Base-by-base conservation (phyloP, 2,329 filamentous ascomycete species). In the Neocucurbitaria cava region DNA sequence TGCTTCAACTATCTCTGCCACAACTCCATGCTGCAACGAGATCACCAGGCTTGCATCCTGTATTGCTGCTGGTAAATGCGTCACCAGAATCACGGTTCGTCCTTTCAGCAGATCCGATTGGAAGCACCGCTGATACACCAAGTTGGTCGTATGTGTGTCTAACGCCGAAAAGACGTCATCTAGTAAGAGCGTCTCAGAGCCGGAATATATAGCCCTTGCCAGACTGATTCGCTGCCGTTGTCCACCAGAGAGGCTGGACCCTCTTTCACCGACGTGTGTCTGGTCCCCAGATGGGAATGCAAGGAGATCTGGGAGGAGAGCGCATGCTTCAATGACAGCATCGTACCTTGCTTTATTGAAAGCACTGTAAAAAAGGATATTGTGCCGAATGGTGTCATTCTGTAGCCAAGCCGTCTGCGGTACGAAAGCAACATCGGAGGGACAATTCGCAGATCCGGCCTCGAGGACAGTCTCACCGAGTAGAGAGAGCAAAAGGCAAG, bases 191-290 rank as follows among this genome's bases (percentile, higher is more conserved):
- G 61, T 83, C 81, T 4, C 83, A 66, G 8, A 70, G 24, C 76
- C 71, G 5, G 79, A 71, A 64, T 83, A 83, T 8, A 82, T 66
- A 20, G 81, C 81, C 45, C 82, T 73, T 23, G 81, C 81, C 6
- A 83, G 73, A n/a, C 79, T 23, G 46, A 82, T 74, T 17, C 81
- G 74, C 55, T 81, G 79, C 47, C 77, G 78, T 56, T 83, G 81
- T 3, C 81, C 81, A 13, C 80, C 80, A 59, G 79, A 81, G 5
- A 83, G 71, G 3, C 74, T 72, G 45, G 80, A 70, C 10, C 81
- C 81, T 51, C 78, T 76, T 58, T 75, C 80, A 13, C 81, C 81
- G 38, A 82, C 76, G 20, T 78, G 62, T 4, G 80, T 81, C 28
- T 72, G 57, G 42, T 76, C 59, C 11, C 55, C 54, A 28, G 48